Base-by-base conservation (phyloP, 1,284 basidiomycete species). In the Cutaneotrichosporon dermatis region DNA sequence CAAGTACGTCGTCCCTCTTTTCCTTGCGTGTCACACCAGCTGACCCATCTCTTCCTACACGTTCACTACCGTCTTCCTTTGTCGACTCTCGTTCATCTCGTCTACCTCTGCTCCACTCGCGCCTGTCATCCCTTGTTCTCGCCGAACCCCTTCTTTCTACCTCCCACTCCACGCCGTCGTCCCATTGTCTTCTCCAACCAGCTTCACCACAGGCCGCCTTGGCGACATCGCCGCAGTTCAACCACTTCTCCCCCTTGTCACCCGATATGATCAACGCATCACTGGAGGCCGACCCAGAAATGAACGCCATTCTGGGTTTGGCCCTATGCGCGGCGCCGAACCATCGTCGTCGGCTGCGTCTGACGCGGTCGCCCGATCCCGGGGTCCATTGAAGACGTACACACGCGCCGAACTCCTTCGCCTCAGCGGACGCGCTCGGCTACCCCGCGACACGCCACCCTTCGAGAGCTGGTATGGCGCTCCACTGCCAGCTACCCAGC, bases 241-340 rank as follows among this genome's bases (percentile, higher is more conserved):
- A 76, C 58, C 74, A 72, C 16, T 76, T 75, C 61, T 64, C 75
- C 6, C 64, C 75, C 8, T 59, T 75, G 4, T 75, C 75, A 2
- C 75, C 75, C 1, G 72, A 76, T 59, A 57, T 66, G 33, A 57
- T 63, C 13, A 66, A 69, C 58, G 69, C 64, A 41, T 57, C 58
- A 11, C 60, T 68, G 12, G 64, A 68, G 33, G 60, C 37, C 39
- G 67, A 66, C 46, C 63, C 62, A n/a, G 63, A 66, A 54, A 62
- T 71, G 55, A 69, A 63, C 40, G 61, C 57, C 25, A 60, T 71
- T 15, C 59, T 71, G 1, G 69, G 62, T 51, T 45, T 62, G 33
- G 57, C 51, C 37, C 60, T 12, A 15, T 15, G 16, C 43, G 35
- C 40, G 52, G 40, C 4, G 39, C 40, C 25, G 37, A 15, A 11